Base-by-base conservation (phyloP, 116 monocot species). In the Zostera marina region DNA sequence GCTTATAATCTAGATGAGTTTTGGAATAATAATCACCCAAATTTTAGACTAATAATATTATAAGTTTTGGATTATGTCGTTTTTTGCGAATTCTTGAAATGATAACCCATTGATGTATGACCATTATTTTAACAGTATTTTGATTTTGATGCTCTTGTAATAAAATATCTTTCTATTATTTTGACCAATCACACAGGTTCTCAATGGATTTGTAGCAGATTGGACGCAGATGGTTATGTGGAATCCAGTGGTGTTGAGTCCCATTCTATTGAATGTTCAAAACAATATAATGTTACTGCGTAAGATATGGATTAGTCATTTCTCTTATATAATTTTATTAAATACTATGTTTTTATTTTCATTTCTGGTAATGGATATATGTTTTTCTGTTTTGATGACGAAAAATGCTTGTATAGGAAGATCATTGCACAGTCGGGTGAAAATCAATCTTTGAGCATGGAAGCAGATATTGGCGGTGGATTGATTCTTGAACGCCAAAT, bases 391-490 rank as follows among this genome's bases (percentile, higher is more conserved):
- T 32, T 32, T 32, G 32, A 16, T 32, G 32, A 1, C 32, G n/a
- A 9, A 9, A 32, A 32, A 13, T 58, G 20, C 8, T 47, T 53
- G 8, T 68, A 14, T 12, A 92, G 89, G 80, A 80, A 68, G 59
- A 47, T 67, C 52, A 59, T 82, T 71, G 73, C 78, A 53, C 82
- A 89, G 59, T 76, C 89, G 53, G 88, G 77, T n/a, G 82, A 84
- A 72, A 72, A 78, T 17, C 82, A 85, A 70, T 77, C 77, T 46
- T 41, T 96, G 65, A 62, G 16, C 56, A 65, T 96, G 51, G 85
- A 89, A 78, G 96, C 89, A 23, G 85, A 96, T 70, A 81, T 96
- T 63, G 89, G 96, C 52, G 96, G 89, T 58, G 96, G 89, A 46
- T 76, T 96, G 66, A 45, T 85, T 52, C 32, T 96, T 67, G 69